These are phyloP conservation scores for Pseudocohnilembus persalinus DNA, from an alignment of 169 alveolate species.

Conservation along the genomic window DNA sequence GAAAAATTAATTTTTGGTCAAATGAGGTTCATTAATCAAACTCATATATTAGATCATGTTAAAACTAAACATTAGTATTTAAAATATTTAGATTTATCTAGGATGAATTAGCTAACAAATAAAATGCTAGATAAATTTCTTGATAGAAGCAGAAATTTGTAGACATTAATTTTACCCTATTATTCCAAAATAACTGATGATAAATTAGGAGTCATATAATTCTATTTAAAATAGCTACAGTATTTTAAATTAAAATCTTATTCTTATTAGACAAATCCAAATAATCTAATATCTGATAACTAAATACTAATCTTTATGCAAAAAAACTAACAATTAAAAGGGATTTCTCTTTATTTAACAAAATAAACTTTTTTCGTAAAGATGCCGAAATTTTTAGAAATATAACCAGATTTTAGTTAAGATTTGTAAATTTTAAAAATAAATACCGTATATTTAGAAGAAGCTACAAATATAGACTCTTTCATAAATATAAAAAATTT, in stretches of 20 bases:
- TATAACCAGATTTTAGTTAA: background rate
- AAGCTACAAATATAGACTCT: background rate
- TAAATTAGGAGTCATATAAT: no score
- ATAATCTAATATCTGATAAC: background rate
- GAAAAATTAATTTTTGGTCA: background rate
- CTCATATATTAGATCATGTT: background rate
- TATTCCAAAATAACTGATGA: background rate
- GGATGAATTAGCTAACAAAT: background rate
- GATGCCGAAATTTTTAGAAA: background rate
- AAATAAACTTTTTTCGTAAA: background rate
- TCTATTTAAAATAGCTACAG: background rate
- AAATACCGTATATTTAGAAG: background rate
- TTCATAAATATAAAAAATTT: background rate
- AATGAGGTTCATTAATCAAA: background rate
- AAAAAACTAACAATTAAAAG: background rate
- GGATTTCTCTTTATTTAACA: no score
- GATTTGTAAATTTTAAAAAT: no score
- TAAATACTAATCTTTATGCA: background rate
- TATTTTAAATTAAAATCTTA: background rate
- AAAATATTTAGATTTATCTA: background rate
- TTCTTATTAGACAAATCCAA: background rate
- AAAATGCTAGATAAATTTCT: background rate
- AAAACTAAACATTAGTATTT: background rate
- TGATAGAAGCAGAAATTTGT: background rate
- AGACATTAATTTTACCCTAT: background rate